phyloP scores from a whole-genome alignment of 192 early-diverging fungal species.

The Gigaspora rosea region DNA sequence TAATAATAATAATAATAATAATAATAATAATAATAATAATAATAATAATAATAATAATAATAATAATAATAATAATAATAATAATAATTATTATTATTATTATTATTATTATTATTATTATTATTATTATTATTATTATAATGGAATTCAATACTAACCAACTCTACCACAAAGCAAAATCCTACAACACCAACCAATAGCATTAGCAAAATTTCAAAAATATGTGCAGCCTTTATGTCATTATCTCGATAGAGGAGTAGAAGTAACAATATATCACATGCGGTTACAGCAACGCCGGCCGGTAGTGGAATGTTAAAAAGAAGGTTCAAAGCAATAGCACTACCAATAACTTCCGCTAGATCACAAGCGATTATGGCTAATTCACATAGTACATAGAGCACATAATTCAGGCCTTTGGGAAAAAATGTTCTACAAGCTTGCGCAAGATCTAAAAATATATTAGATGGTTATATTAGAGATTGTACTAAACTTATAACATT shows the following conservation, averaged over 20 bases:
- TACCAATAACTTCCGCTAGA: conserved; percentile 83
- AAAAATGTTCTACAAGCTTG: conserved; percentile 65
- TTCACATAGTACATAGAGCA: conserved; percentile 77
- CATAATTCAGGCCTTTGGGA: conserved; percentile 58
- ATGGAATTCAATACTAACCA: conserved; percentile 30
- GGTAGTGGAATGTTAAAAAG: conserved; percentile 71
- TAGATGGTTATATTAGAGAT: neutral
- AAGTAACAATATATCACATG: conserved; percentile 70
- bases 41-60: no score
- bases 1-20: no score
- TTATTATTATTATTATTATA: no score
- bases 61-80: no score
- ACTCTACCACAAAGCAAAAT: conserved; percentile 65
- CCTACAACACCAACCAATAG: conserved; percentile 61
- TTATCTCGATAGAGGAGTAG: conserved; percentile 59
- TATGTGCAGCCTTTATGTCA: conserved; percentile 47
- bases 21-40: no score
- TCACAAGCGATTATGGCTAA: conserved; percentile 81
- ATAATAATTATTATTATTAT: no score
- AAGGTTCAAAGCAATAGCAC: conserved; percentile 78
- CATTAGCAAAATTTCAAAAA: conserved; percentile 73
- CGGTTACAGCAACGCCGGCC: conserved; percentile 75
- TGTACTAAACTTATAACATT: neutral
- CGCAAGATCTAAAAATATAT: conserved; percentile 58
- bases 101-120: no score